phyloP scores from a whole-genome alignment of 768 basidiomycete species.

The Pholiota molesta region DNA sequence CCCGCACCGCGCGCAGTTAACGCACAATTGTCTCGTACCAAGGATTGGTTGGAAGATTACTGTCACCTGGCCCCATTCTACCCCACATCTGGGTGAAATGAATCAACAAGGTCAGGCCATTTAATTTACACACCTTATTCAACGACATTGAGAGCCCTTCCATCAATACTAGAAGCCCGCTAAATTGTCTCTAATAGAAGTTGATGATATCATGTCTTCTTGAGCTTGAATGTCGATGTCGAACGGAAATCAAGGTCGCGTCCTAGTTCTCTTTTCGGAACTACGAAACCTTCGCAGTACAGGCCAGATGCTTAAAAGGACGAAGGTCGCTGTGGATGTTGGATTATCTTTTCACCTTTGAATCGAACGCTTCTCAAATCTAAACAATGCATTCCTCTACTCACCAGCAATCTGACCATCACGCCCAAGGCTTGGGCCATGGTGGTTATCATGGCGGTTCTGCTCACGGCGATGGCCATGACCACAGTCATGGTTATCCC shows the following conservation, averaged over 20 bases:
- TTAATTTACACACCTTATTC: no score
- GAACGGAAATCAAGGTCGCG: background rate
- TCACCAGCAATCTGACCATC: background rate
- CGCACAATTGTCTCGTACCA: no score
- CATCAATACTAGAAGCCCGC: background rate
- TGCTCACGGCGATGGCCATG: background rate
- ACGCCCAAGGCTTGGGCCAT: background rate
- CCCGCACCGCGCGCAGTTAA: no score
- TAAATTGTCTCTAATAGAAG: background rate
- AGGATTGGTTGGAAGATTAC: no score
- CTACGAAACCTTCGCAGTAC: background rate
- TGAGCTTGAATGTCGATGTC: background rate
- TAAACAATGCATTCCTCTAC: background rate
- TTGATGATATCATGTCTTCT: background rate
- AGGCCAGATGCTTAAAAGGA: background rate
- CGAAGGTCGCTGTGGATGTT: background rate
- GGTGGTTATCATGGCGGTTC: background rate
- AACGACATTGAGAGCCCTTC: no score
- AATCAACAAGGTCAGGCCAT: no score
- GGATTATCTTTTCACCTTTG: background rate
- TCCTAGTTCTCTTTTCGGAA: background rate
- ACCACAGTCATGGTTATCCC: background rate
- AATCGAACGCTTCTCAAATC: background rate
- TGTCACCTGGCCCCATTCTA: no score
- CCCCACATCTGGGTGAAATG: no score